Base-by-base conservation (phyloP, 495 filamentous ascomycete genomes). In the Melanomma pulvis-pyrius region DNA sequence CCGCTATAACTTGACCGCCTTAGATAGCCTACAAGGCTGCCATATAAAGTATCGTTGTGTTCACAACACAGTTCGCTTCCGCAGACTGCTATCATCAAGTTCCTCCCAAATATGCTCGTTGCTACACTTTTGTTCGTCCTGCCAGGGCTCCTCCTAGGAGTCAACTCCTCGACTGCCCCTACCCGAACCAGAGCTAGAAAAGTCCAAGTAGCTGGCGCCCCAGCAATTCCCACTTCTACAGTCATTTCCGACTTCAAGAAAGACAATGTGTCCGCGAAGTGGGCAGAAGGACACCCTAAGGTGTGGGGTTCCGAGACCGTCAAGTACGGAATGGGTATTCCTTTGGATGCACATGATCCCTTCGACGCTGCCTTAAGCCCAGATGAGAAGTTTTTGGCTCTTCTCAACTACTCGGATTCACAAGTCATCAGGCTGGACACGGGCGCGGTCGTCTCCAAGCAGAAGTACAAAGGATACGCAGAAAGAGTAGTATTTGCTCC, bases 211-310 rank as follows among this genome's bases (percentile, higher is more conserved):
- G 50, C 50, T 5, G 53, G 25, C 2, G 53, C 53, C 9, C 53
- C 53, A n/a, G 55, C 55, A 6, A 59, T 59, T 12, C 34, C 36
- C 17, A 59, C 55, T 13, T 8, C 11, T 47, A 29, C 15, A 6
- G 19, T 59, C 34, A 26, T 28, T 19, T 59, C 55, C 4, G 55
- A 59, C 55, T 59, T 59, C 39, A 59, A 59, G 55, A 59, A 59
- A 28, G 26, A 47, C 32, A 59, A 59, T 29, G 55, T 47, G 6
- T 59, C 55, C 21, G 55, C 55, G 2, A 22, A 44, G 17, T 59
- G 55, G 55, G 55, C 55, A 7, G 11, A 21, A 44, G 55, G 55
- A 9, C 55, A 59, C 39, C 55, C 55, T 2, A 25, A 41, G n/a
- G 21, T 41, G 13, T 59, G 55, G 55, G 36, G 55, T 21, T 25